A percentile compares a stretch with the other conserved stretches of the same genome.
Evolutionary conservation across 345 rosid genomes (phyloP).

Genomic region (Eucalyptus virginea): DNA sequence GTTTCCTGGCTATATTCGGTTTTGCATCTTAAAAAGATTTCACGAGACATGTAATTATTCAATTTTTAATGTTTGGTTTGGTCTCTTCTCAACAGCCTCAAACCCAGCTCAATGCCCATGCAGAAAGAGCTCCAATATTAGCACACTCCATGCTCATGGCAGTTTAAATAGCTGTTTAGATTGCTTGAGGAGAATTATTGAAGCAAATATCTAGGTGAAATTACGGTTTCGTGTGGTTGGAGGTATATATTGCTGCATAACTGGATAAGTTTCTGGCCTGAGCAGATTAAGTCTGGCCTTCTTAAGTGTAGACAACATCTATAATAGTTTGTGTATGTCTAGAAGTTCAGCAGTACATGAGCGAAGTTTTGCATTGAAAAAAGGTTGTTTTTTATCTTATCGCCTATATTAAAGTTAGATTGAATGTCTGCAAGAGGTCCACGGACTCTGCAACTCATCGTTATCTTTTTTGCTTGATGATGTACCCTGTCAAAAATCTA

Average conservation of each 20-base stretch:
- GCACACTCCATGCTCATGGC: background rate
- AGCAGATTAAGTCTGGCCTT: background rate
- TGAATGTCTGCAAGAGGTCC: background rate
- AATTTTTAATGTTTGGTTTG: background rate
- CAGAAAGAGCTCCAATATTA: background rate
- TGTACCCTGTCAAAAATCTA: background rate
- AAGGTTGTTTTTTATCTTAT: background rate
- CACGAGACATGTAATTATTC: background rate
- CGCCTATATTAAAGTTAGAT: background rate
- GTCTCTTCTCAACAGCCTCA: background rate
- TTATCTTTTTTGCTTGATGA: background rate
- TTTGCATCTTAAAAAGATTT: background rate
- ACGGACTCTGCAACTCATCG: background rate
- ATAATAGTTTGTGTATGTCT: background rate
- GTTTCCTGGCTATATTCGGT: background rate
- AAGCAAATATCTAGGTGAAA: background rate
- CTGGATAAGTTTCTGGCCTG: background rate
- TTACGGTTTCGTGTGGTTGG: background rate
- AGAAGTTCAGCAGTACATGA: background rate
- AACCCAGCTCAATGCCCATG: background rate
- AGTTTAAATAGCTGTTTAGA: background rate
- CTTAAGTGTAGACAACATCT: background rate
- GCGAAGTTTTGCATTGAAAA: background rate
- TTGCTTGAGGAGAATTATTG: background rate
- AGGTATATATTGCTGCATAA: background rate